Conservation (phyloP, 441 rosid species). For the Manihot esculenta region DNA sequence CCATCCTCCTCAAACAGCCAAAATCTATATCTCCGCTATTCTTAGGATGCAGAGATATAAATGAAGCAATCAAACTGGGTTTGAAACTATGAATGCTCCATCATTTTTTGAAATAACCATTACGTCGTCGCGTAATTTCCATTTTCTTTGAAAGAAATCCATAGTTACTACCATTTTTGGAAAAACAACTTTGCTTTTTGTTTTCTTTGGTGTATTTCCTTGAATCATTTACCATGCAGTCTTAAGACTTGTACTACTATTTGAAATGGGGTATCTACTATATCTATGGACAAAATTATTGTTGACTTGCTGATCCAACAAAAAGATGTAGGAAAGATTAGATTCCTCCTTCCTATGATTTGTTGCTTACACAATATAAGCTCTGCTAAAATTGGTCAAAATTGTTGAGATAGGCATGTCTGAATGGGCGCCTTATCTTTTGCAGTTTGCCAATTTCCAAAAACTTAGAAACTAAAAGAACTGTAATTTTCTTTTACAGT, state of each 20-base stretch:
- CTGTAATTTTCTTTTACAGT: neutral
- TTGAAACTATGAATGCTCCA: too few species aligned
- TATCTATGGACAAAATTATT: neutral
- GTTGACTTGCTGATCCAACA: neutral
- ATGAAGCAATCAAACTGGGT: neutral
- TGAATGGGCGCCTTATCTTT: conserved; percentile 10
- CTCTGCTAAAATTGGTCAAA: neutral
- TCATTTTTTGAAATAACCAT: neutral
- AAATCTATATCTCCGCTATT: neutral
- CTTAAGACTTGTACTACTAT: neutral
- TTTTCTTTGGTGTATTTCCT: neutral
- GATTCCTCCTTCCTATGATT: neutral
- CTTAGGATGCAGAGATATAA: neutral
- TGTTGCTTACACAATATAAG: neutral
- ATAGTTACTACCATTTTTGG: neutral
- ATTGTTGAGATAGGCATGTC: neutral
- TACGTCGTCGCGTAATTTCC: neutral
- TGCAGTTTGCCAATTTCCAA: conserved; percentile 5
- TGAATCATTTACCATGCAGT: neutral
- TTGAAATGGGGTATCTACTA: neutral
- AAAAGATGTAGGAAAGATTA: neutral
- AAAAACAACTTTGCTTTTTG: neutral
- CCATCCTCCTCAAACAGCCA: neutral
- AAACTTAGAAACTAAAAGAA: neutral
- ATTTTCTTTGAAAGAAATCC: neutral